Base-by-base conservation (phyloP, 1,139 yeast genomes). In the Candida sp. region DNA sequence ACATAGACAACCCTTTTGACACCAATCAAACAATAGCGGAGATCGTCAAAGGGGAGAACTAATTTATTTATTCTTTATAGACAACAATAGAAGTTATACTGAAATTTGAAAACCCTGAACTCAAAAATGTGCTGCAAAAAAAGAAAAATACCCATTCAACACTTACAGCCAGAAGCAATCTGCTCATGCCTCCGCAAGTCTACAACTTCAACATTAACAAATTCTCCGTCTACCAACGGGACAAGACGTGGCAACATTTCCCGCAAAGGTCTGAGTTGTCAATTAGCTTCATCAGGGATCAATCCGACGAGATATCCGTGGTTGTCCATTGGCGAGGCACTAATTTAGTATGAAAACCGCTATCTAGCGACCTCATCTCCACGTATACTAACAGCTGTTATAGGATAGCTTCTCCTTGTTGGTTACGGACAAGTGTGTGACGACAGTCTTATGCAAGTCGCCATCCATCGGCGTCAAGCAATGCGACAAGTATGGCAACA, bases 1-100 rank as follows among this genome's bases (percentile, higher is more conserved):
- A 77, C 56, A 72, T 77, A 38, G 81, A 77, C 53, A 77, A 77
- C 53, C 82, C 82, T 3, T 75, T 70, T 33, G 88, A 77, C 37
- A 88, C 90, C 56, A 85, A 88, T 64, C 58, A 61, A 8, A 51
- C 67, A 38, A 62, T 65, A 33, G 56, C 51, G 42, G 59, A 63
- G 7, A 63, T 65, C 34, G 60, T 59, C 17, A 17, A 31, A 31
- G 25, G 44, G 7, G 17, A 32, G 17, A 28, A 42, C 11, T 12
- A 27, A 7, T 25, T 23, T 27, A 41, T 28, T 41, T 41, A 41
- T 41, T 41, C 30, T 31, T 22, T 31, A 37, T 37, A 37, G 41
- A 37, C 8, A 32, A 32, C 17, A 17, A 17, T 17, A 17, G 17
- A 17, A 17, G 17, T 17, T 17, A 17, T 17, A 17, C 17, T 17